Percentiles rank a stretch among this genome's conserved stretches.
Evolutionary conservation across 2,329 filamentous ascomycete genomes (phyloP).

Genomic region (Talaromyces sp.): DNA sequence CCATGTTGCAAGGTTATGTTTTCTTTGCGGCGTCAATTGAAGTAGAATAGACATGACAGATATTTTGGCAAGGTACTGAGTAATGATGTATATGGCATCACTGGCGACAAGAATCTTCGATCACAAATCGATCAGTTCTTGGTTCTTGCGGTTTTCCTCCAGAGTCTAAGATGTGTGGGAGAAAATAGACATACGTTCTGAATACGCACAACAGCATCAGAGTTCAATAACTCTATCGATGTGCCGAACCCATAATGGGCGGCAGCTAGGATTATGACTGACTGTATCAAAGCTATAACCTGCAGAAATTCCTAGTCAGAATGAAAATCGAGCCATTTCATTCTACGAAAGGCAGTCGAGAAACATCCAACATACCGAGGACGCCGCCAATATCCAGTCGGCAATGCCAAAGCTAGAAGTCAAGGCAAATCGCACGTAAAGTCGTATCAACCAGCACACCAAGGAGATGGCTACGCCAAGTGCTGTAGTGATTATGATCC

Average conservation of each 20-base stretch:
- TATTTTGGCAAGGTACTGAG: constrained; percentile 33
- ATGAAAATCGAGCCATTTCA: neutral
- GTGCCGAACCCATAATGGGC: constrained; percentile 34
- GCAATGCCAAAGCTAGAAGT: constrained; percentile 33
- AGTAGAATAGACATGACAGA: constrained; percentile 43
- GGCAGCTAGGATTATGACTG: constrained; percentile 31
- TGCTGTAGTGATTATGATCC: constrained; percentile 38
- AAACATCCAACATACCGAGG: constrained; percentile 27
- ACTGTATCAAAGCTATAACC: constrained; percentile 32
- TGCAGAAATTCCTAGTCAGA: constrained; percentile 19
- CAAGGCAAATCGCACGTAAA: constrained; percentile 36
- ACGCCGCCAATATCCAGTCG: constrained; percentile 33
- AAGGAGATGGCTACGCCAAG: constrained; percentile 38
- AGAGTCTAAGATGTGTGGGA: neutral
- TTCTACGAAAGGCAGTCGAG: neutral
- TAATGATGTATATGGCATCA: constrained; percentile 39
- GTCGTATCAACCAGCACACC: constrained; percentile 34
- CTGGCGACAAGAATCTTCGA: constrained; percentile 33
- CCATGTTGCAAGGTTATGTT: constrained; percentile 38
- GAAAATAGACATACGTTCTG: constrained; percentile 27
- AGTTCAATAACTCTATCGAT: constrained; percentile 28
- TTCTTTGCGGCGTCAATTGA: constrained; percentile 44
- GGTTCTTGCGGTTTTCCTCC: neutral
- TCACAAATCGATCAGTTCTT: neutral
- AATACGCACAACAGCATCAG: constrained; percentile 24